These are phyloP conservation scores for Russula emetica DNA, from an alignment of 768 basidiomycete genomes.

Conservation along the genomic window DNA sequence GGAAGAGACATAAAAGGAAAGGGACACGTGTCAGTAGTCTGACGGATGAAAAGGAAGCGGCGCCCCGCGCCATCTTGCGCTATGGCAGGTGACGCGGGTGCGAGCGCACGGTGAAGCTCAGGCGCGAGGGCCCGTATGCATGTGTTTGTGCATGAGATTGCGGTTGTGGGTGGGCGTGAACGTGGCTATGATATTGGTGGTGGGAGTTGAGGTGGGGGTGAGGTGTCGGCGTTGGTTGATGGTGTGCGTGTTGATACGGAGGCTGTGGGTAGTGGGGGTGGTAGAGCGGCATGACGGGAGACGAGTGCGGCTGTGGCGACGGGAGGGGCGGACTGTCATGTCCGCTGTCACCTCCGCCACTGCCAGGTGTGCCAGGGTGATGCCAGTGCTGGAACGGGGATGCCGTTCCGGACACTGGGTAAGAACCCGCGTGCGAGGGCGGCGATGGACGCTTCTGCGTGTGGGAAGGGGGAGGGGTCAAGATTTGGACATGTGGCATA, in stretches of 20 bases:
- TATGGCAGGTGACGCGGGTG: constrained; percentile 23
- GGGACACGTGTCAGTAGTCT: constrained; percentile 12
- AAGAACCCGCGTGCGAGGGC: constrained; percentile 38
- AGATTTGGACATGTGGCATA: constrained; percentile 6
- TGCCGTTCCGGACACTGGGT: constrained; percentile 49
- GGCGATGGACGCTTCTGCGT: constrained; percentile 46
- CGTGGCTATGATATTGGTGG: not conserved
- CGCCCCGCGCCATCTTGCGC: constrained; percentile 16
- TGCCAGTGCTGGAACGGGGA: constrained; percentile 43
- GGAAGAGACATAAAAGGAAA: constrained; percentile 8
- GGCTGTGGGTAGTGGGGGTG: constrained; percentile 3
- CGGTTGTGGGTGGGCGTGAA: constrained; percentile 24
- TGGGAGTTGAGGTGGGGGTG: constrained; percentile 7
- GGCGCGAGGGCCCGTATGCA: constrained; percentile 37
- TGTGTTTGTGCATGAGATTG: constrained; percentile 22
- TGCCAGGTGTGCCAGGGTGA: constrained; percentile 24
- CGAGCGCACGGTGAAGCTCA: constrained; percentile 37
- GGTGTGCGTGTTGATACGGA: constrained; percentile 13
- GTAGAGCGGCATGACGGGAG: constrained; percentile 18
- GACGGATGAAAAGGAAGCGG: constrained; percentile 7
- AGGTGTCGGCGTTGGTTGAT: constrained; percentile 4
- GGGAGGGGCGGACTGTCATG: constrained; percentile 19
- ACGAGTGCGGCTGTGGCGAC: constrained; percentile 30
- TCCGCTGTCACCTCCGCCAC: not conserved
- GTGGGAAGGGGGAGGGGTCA: constrained; percentile 14